A percentile compares a stretch with the other conserved stretches of the same genome.
Conservation (phyloP, 257 asterid species). For the Dorcoceras hygrometricum region DNA sequence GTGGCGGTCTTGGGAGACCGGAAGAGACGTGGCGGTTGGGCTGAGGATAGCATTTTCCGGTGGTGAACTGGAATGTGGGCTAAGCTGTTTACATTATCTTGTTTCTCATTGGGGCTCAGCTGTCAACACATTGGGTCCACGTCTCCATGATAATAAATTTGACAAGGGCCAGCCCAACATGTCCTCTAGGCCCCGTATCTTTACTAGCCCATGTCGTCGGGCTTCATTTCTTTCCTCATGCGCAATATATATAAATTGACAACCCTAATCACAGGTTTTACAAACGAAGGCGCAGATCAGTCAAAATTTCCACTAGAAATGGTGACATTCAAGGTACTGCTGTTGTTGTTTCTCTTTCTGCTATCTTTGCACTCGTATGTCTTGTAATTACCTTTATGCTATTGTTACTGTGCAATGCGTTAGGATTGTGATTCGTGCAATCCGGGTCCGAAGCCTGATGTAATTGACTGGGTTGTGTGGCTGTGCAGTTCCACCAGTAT, state of each 20-base stretch:
- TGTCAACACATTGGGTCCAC: no score
- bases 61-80: not conserved
- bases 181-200: not conserved
- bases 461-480: not conserved
- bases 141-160: not conserved
- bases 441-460: not conserved
- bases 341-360: not conserved
- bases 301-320: slow-evolving; percentile 3
- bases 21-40: slow-evolving; percentile 61
- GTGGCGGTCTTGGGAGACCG: slow-evolving; percentile 37
- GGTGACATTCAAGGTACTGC: slow-evolving; percentile 13
- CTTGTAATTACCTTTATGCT: not conserved
- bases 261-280: no score
- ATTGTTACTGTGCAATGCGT: not conserved
- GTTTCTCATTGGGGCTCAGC: not conserved
- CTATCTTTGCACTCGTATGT: no score
- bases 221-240: not conserved
- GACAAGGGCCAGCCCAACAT: not conserved
- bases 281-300: not conserved
- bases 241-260: no score
- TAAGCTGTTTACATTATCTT: not conserved
- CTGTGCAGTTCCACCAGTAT: slow-evolving; percentile 43
- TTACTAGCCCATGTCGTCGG: not conserved
- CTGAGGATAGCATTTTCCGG: slow-evolving; percentile 56
- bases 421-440: not conserved